Evolutionary conservation across 257 asterid genomes (phyloP).

Genomic region (Anisodus tanguticus): DNA sequence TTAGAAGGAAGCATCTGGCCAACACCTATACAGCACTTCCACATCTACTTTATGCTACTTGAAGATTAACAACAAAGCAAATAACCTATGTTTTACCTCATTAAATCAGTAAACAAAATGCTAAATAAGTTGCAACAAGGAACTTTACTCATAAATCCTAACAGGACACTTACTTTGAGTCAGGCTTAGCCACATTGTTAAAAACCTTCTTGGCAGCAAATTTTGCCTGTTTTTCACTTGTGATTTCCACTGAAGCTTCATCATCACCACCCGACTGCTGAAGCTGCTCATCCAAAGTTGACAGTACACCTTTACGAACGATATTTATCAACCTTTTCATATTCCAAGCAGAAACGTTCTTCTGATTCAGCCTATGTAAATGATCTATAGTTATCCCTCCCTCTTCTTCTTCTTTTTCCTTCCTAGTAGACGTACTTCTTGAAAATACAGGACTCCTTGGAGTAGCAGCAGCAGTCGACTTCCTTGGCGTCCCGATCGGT

Average conservation of each 20-base stretch:
- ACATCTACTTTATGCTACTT: background rate
- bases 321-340: slow-evolving; percentile 84
- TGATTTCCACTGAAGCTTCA: slow-evolving; percentile 68
- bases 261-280: slow-evolving; percentile 61
- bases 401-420: slow-evolving; percentile 49
- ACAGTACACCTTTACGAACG: slow-evolving; percentile 70
- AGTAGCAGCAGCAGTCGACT: slow-evolving; percentile 47
- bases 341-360: slow-evolving; percentile 90
- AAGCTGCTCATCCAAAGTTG: slow-evolving; percentile 76
- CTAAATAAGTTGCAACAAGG: background rate
- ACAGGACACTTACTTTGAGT: slow-evolving; percentile 56
- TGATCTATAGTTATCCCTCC: slow-evolving; percentile 68
- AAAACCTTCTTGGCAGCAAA: slow-evolving; percentile 85
- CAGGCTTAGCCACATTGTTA: slow-evolving; percentile 69
- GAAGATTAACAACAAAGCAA: background rate
- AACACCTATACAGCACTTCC: background rate
- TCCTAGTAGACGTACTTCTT: slow-evolving; percentile 52
- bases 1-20: background rate
- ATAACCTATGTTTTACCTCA: background rate
- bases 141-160: slow-evolving; percentile 4
- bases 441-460: slow-evolving; percentile 60
- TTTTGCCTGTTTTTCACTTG: slow-evolving; percentile 76
- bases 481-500: slow-evolving; percentile 59
- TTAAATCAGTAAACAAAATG: no score
- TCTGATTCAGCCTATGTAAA: slow-evolving; percentile 77